Percentiles rank a stretch among this genome's conserved stretches.
Evolutionary conservation across 805 yeast species (phyloP).

Genomic region (Saccharomycopsis fodiens): DNA sequence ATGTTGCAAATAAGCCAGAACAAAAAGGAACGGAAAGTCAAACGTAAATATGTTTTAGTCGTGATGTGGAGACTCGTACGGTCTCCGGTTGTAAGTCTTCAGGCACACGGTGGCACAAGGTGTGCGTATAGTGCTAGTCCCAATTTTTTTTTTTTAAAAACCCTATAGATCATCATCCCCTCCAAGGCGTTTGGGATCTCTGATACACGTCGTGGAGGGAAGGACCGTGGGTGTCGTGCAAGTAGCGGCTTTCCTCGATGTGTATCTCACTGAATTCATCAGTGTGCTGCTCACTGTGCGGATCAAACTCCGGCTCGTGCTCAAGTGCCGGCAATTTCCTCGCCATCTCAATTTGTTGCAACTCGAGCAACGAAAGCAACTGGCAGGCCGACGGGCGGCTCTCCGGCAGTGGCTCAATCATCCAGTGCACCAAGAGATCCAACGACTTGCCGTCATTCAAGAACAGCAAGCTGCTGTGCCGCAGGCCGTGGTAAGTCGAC

Average conservation of each 20-base stretch:
- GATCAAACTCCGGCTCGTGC: slow-evolving; percentile 94
- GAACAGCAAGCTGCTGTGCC: slow-evolving; percentile 3
- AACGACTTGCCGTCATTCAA: slow-evolving; percentile 55
- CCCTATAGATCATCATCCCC: too few relatives aligned
- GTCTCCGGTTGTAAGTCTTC: too few relatives aligned
- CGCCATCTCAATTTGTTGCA: slow-evolving; percentile 67
- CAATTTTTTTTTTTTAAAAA: too few relatives aligned
- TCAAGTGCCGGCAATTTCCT: slow-evolving; percentile 90
- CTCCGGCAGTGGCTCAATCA: slow-evolving; percentile 80
- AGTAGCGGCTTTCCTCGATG: slow-evolving; percentile 2
- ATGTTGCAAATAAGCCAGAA: too few relatives aligned
- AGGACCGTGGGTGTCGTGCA: background rate
- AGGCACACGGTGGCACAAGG: too few relatives aligned
- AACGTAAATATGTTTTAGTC: too few relatives aligned
- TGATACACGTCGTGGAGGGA: slow-evolving; percentile 4
- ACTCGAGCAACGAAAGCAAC: slow-evolving; percentile 64
- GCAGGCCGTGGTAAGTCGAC: slow-evolving; percentile 27
- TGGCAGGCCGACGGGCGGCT: slow-evolving; percentile 71
- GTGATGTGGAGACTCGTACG: too few relatives aligned
- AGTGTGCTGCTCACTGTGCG: slow-evolving; percentile 26
- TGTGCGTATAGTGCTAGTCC: too few relatives aligned
- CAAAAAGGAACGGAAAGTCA: too few relatives aligned
- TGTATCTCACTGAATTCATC: slow-evolving; percentile 3
- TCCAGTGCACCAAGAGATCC: slow-evolving; percentile 76
- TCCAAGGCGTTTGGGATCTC: too few relatives aligned